Base-by-base conservation (phyloP, 805 yeast species). In the Zygoascus bituminiphila region DNA sequence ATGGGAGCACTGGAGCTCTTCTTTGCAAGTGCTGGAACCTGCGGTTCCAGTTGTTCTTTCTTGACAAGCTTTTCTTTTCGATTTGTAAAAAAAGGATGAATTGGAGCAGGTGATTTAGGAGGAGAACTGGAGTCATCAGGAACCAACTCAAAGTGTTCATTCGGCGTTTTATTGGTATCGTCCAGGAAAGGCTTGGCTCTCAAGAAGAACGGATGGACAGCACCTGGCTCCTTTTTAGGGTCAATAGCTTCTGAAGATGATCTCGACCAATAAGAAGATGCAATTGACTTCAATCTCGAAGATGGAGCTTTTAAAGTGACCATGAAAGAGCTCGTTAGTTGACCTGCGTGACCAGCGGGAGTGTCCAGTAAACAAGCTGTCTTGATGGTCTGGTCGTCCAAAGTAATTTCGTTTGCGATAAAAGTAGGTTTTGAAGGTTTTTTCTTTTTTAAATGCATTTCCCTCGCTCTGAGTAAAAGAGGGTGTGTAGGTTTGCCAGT, bases 191-290 rank as follows among this genome's bases (percentile, higher is more conserved):
- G 31, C 21, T 39, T 17, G n/a, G 21, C 14, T 4, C 42, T 46
- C 6, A 44, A 25, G 41, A 50, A 50, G 33, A 50, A 50, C 9
- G 52, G 49, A 43, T 50, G 52, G 5, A 46, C 29, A 14, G 49
- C 38, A 6, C 44, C 17, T 5, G 26, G 20, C 14, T 36, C 41
- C 21, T 33, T 41, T 10, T 23, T 17, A n/a, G 26, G n/a, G 21
- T 35, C 29, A 31, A 29, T 6, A 12, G 33, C 4, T 29, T 12
- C 33, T 4, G 33, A 29, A 29, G 33, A 12, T 15, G n/a, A 29
- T 4, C 15, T 3, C 9, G 33, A 4, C 9, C 9, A 12, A 15
- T 29, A 4, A 12, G 10, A 12, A 15, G 7, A 29, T 12, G 7
- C 33, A 4, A 29, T 29, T 29, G 33, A 24, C n/a, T n/a, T 20